Conservation (phyloP, 306 rosid species). For the Fagus crenata region DNA sequence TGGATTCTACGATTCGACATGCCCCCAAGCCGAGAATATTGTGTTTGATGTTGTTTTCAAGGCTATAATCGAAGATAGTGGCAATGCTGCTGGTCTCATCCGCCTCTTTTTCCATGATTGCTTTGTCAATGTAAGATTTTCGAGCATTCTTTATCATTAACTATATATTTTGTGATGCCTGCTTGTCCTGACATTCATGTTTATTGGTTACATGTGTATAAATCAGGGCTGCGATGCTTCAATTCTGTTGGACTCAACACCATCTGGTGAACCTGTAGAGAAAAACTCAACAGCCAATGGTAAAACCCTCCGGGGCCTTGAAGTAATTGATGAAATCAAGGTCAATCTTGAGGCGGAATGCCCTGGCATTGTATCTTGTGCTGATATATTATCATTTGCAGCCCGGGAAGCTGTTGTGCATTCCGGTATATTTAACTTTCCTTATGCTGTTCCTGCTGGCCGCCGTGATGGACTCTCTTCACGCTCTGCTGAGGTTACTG, state of each 20-base stretch:
- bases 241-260: slow-evolving; percentile 50
- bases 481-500: slow-evolving; percentile 28
- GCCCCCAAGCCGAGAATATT: slow-evolving; percentile 53
- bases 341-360: slow-evolving; percentile 44
- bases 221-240: slow-evolving; percentile 85
- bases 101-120: slow-evolving; percentile 80
- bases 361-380: slow-evolving; percentile 61
- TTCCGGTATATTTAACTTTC: slow-evolving; percentile 33
- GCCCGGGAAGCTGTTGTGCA: slow-evolving; percentile 36
- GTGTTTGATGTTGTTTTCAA: slow-evolving; percentile 16
- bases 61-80: slow-evolving; percentile 16
- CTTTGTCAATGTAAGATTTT: slow-evolving; percentile 54
- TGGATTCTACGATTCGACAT: slow-evolving; percentile 38
- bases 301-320: slow-evolving; percentile 39
- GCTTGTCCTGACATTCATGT: background rate
- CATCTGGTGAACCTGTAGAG: slow-evolving; percentile 41
- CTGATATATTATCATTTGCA: slow-evolving; percentile 55
- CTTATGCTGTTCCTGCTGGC: slow-evolving; percentile 28
- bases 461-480: slow-evolving; percentile 54
- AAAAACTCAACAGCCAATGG: slow-evolving; percentile 48
- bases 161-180: background rate
- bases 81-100: slow-evolving; percentile 36
- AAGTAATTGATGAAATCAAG: slow-evolving; percentile 61
- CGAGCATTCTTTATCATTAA: background rate
- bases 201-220: background rate